A percentile compares a stretch with the other conserved stretches of the same genome.
phyloP scores from a whole-genome alignment of 2,329 filamentous ascomycete genomes.

The Coleophoma cylindrospora region DNA sequence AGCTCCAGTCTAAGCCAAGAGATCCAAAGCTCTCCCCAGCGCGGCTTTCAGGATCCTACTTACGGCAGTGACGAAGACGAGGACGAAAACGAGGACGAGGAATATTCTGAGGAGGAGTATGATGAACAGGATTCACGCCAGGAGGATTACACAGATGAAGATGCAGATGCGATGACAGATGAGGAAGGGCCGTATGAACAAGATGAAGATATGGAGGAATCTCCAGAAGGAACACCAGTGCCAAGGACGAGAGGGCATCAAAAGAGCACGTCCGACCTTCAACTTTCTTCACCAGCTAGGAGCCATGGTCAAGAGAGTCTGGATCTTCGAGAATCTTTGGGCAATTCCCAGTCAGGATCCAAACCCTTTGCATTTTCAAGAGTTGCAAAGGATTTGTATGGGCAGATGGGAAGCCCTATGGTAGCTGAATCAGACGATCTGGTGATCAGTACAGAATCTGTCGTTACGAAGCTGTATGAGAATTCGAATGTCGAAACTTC shows the following conservation, averaged over 20 bases:
- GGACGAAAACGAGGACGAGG: constrained; percentile 34
- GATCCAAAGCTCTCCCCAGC: constrained; percentile 24
- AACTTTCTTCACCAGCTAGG: constrained; percentile 20
- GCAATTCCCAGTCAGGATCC: constrained; percentile 4
- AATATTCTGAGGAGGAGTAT: constrained; percentile 32
- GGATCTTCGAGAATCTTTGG: constrained; percentile 11
- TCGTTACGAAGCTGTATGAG: constrained; percentile 60
- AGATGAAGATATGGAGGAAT: constrained; percentile 23
- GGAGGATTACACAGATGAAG: constrained; percentile 19
- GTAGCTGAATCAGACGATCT: constrained; percentile 67
- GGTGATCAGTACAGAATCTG: constrained; percentile 69
- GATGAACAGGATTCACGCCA: constrained; percentile 18
- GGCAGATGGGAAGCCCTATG: constrained; percentile 48
- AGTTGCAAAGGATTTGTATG: constrained; percentile 68
- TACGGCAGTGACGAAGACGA: constrained; percentile 35
- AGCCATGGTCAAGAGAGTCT: constrained; percentile 12
- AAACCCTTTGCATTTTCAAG: constrained; percentile 44
- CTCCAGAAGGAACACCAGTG: constrained; percentile 23
- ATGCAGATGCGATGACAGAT: constrained; percentile 32
- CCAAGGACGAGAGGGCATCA: constrained; percentile 18
- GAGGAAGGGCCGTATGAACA: constrained; percentile 34
- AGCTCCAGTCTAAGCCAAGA: constrained; percentile 44
- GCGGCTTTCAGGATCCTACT: constrained; percentile 15
- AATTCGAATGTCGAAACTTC: constrained; percentile 51
- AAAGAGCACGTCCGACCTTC: constrained; percentile 37